A percentile compares a stretch with the other conserved stretches of the same genome.
phyloP scores from a whole-genome alignment of 2,329 filamentous ascomycete genomes.

The Hyphodiscus sp. region DNA sequence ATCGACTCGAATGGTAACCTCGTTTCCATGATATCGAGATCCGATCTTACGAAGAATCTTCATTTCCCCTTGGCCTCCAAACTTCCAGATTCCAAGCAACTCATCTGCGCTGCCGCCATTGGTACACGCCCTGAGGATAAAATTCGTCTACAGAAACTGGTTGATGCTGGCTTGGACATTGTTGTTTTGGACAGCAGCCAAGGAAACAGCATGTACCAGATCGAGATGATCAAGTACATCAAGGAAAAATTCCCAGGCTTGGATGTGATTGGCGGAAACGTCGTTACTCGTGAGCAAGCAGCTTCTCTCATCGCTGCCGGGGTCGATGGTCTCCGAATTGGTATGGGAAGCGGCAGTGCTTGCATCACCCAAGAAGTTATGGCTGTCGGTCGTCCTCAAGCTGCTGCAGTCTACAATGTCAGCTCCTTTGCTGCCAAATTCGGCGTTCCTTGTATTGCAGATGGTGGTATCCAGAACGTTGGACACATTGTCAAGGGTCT shows the following conservation, averaged over 20 bases:
- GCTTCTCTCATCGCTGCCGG: slow-evolving; percentile 87
- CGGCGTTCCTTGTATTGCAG: slow-evolving; percentile 95
- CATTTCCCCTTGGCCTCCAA: slow-evolving; percentile 96
- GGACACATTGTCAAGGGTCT: slow-evolving; percentile 99
- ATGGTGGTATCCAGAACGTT: slow-evolving; percentile 96
- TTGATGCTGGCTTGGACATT: slow-evolving; percentile 91
- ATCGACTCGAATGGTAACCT: slow-evolving; percentile 79
- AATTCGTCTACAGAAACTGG: slow-evolving; percentile 73
- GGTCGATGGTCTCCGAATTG: slow-evolving; percentile 93
- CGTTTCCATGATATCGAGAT: slow-evolving; percentile 86
- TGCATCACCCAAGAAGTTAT: slow-evolving; percentile 99
- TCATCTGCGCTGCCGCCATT: slow-evolving; percentile 91
- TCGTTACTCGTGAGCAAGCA: slow-evolving; percentile 95
- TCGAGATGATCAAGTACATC: slow-evolving; percentile 96
- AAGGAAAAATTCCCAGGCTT: slow-evolving; percentile 80
- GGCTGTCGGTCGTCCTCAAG: slow-evolving; percentile 95
- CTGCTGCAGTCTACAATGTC: slow-evolving; percentile 86
- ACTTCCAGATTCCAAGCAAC: slow-evolving; percentile 92
- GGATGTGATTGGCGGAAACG: slow-evolving; percentile 97
- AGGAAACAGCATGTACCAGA: slow-evolving; percentile 97
- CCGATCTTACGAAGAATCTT: slow-evolving; percentile 97
- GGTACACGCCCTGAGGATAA: slow-evolving; percentile 95
- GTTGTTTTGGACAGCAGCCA: slow-evolving; percentile 94
- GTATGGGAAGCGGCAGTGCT: slow-evolving; percentile 96
- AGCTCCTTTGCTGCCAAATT: slow-evolving; percentile 85